Percentiles rank a stretch among this genome's conserved stretches.
phyloP scores from a whole-genome alignment of 2,329 filamentous ascomycete genomes.

The Claviceps monticola region DNA sequence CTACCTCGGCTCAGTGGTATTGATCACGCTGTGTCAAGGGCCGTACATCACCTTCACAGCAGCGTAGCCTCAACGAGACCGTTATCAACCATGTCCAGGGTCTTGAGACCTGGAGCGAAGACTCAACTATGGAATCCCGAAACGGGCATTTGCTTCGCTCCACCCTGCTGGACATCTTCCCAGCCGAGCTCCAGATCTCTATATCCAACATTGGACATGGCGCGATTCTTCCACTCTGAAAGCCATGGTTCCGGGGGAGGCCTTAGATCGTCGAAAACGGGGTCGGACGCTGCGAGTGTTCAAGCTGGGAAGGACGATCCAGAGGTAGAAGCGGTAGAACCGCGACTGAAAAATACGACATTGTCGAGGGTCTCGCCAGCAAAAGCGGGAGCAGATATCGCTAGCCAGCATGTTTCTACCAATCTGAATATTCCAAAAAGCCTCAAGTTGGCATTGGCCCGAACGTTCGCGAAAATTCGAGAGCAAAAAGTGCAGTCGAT shows the following conservation, averaged over 20 bases:
- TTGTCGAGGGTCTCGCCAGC: neutral
- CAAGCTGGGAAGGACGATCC: neutral
- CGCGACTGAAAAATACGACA: neutral
- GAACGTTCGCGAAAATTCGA: too few species aligned
- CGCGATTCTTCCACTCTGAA: constrained; percentile 14
- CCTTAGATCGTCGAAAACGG: neutral
- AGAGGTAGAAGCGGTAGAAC: neutral
- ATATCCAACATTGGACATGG: constrained; percentile 15
- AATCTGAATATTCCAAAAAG: neutral
- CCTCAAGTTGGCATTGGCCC: neutral
- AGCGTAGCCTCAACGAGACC: neutral
- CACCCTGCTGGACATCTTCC: constrained; percentile 6
- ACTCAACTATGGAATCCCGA: constrained; percentile 17
- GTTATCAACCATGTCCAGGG: constrained; percentile 4
- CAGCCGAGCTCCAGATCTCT: constrained; percentile 6
- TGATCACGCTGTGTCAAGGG: neutral
- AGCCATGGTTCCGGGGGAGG: neutral
- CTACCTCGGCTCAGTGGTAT: neutral
- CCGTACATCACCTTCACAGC: neutral
- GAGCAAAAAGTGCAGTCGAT: too few species aligned
- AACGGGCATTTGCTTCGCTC: constrained; percentile 17
- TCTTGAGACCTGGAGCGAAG: constrained; percentile 5
- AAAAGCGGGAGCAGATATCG: neutral
- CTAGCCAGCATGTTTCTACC: neutral
- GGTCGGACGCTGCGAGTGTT: neutral